Percentiles rank a stretch among this genome's conserved stretches.
Conservation (phyloP, 805 yeast genomes). For the Metschnikowia koreensis region DNA sequence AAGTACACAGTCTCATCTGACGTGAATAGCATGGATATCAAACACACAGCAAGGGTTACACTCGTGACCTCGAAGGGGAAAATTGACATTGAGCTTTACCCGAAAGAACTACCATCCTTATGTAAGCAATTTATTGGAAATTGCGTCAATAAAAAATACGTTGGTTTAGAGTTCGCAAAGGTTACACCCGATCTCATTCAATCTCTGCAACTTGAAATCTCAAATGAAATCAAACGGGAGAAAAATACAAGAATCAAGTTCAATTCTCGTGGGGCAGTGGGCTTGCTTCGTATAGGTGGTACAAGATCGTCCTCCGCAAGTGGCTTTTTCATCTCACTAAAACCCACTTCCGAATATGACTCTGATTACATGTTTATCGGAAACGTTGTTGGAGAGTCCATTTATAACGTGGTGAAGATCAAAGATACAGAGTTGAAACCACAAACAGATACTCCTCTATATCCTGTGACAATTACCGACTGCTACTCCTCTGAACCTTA, state of each 20-base stretch:
- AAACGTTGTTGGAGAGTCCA: slow-evolving; percentile 53
- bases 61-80: slow-evolving; percentile 58
- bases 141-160: slow-evolving; percentile 44
- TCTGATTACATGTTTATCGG: slow-evolving; percentile 51
- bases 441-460: slow-evolving; percentile 44
- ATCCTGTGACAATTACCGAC: slow-evolving; percentile 46
- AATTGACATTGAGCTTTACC: slow-evolving; percentile 63
- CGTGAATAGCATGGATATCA: slow-evolving; percentile 42
- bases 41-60: slow-evolving; percentile 57
- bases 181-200: slow-evolving; percentile 29
- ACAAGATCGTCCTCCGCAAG: slow-evolving; percentile 21
- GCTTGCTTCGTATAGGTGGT: slow-evolving; percentile 36
- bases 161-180: slow-evolving; percentile 41
- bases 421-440: slow-evolving; percentile 44
- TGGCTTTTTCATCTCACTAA: slow-evolving; percentile 40
- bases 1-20: not conserved
- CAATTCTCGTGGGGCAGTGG: slow-evolving; percentile 54
- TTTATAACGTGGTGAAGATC: slow-evolving; percentile 52
- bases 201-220: slow-evolving; percentile 6
- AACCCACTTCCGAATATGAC: slow-evolving; percentile 44
- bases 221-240: slow-evolving; percentile 35
- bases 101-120: slow-evolving; percentile 59
- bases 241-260: slow-evolving; percentile 51
- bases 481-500: slow-evolving; percentile 45
- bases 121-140: slow-evolving; percentile 47